Percentiles rank a stretch among this genome's conserved stretches.
Conservation (phyloP, 768 basidiomycete species). For the Dacryopinax primogenitus region DNA sequence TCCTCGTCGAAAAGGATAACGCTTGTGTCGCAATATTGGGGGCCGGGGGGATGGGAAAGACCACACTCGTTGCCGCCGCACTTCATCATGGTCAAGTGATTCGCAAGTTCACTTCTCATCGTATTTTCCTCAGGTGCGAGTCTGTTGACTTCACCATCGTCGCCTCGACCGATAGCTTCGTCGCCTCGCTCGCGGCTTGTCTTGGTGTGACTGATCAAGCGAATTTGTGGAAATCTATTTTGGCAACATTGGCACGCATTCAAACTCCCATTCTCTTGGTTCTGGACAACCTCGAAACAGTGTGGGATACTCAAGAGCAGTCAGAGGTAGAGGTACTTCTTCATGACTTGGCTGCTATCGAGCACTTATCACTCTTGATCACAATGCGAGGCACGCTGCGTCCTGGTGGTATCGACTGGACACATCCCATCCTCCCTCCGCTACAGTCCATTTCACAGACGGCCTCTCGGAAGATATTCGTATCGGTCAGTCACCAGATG, state of each 20-base stretch:
- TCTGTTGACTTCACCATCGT: too few species aligned
- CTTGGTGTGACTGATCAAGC: neutral
- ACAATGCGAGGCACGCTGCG: constrained; percentile 25
- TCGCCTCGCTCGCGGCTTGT: neutral
- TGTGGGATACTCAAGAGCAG: constrained; percentile 25
- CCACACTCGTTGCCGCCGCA: neutral
- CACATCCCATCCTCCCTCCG: neutral
- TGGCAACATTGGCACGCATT: neutral
- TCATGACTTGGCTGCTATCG: constrained; percentile 19
- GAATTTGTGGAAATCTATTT: neutral
- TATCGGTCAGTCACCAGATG: neutral
- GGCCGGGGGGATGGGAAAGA: neutral
- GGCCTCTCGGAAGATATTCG: neutral
- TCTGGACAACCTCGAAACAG: constrained; percentile 34
- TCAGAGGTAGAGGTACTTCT: constrained; percentile 23
- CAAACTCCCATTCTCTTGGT: constrained; percentile 21
- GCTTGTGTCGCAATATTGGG: neutral
- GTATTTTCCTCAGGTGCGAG: neutral
- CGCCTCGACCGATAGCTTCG: neutral
- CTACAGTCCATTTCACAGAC: constrained; percentile 11
- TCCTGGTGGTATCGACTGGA: constrained; percentile 11
- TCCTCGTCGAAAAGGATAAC: neutral
- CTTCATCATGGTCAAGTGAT: neutral
- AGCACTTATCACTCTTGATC: constrained; percentile 25
- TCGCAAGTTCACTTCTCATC: neutral